Conservation (phyloP, 192 early-diverging fungal species). For the Geosiphon pyriformis region DNA sequence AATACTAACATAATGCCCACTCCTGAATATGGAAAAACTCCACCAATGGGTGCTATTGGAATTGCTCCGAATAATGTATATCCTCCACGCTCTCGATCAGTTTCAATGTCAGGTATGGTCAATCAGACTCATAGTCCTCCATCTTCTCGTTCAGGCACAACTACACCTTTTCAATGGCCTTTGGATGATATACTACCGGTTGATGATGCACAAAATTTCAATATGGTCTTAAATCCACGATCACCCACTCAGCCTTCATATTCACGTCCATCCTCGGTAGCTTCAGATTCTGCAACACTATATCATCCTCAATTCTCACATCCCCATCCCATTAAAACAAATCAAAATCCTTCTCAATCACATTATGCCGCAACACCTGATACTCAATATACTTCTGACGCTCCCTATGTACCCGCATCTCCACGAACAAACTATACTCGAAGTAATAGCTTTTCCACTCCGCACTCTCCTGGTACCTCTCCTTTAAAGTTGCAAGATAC, state of each 20-base stretch:
- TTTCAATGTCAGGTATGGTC: background rate
- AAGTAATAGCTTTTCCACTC: background rate
- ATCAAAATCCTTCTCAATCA: background rate
- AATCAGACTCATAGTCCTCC: background rate
- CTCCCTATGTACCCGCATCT: background rate
- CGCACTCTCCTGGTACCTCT: background rate
- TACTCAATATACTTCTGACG: background rate
- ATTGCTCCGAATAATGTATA: background rate
- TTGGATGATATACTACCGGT: background rate
- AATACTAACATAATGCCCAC: background rate
- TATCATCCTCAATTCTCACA: background rate
- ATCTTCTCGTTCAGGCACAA: background rate
- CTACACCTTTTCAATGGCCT: background rate
- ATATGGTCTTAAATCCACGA: background rate
- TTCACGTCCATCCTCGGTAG: background rate
- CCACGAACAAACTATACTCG: background rate
- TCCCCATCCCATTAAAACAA: background rate
- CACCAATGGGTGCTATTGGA: background rate
- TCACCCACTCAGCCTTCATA: background rate
- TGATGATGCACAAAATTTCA: background rate
- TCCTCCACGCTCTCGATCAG: background rate
- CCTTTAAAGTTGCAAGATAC: background rate
- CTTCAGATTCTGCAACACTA: background rate
- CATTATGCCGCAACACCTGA: background rate
- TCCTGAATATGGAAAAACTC: too few relatives aligned